These are phyloP conservation scores for Chaetomium sp. DNA, from an alignment of 2,329 filamentous ascomycete genomes.

Conservation along the genomic window DNA sequence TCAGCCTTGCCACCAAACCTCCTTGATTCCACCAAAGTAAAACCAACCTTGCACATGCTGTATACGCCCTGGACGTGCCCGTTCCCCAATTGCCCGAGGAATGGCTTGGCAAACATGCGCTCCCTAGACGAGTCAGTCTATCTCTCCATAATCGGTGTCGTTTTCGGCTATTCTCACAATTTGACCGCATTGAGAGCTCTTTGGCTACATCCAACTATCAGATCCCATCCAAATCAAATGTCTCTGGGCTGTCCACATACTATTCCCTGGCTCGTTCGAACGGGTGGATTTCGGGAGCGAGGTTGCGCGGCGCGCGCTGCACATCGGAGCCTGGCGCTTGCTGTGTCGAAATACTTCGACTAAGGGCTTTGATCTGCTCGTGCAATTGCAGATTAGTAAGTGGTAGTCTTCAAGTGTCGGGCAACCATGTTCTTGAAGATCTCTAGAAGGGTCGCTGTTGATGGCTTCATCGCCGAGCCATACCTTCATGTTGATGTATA, in stretches of 20 bases:
- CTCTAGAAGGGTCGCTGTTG: not conserved
- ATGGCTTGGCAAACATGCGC: constrained; percentile 52
- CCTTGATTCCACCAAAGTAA: not conserved
- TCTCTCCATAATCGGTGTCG: too few species aligned
- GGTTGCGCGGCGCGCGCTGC: constrained; percentile 27
- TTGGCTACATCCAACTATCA: constrained; percentile 17
- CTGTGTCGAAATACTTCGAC: constrained; percentile 26
- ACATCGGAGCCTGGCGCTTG: constrained; percentile 28
- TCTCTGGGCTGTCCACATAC: constrained; percentile 12
- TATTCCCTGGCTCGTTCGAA: constrained; percentile 27
- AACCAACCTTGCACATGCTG: constrained; percentile 57
- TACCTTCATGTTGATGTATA: constrained; percentile 17
- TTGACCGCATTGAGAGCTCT: constrained; percentile 27
- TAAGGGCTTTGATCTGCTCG: constrained; percentile 29
- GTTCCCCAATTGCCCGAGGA: constrained; percentile 76
- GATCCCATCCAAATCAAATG: not conserved
- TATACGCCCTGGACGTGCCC: constrained; percentile 92
- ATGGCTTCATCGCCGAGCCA: not conserved
- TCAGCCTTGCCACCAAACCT: not conserved
- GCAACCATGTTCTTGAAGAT: too few species aligned
- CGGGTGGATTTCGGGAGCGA: constrained; percentile 26
- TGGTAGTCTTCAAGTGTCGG: not conserved
- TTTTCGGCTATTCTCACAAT: constrained; percentile 14
- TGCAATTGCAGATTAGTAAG: constrained; percentile 8
- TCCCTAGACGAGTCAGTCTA: constrained; percentile 26